Conservation (phyloP, 2,329 filamentous ascomycete genomes). For the Alternaria longipes region DNA sequence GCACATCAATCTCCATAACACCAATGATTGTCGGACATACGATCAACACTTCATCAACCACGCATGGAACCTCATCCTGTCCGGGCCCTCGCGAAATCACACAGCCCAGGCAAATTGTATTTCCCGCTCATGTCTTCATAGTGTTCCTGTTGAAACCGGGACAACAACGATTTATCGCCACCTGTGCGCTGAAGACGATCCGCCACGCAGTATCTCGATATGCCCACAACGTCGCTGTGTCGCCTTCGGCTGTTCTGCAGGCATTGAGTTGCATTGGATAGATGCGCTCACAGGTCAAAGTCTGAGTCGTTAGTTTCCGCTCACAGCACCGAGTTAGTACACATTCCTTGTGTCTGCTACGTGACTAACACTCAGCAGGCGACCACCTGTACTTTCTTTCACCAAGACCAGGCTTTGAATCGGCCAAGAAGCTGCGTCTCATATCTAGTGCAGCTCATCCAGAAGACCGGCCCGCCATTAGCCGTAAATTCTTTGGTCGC, state of each 20-base stretch:
- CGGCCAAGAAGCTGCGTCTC: slow-evolving; percentile 66
- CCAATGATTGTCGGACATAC: slow-evolving; percentile 31
- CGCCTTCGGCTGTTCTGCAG: slow-evolving; percentile 70
- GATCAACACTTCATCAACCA: slow-evolving; percentile 41
- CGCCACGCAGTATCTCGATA: slow-evolving; percentile 71
- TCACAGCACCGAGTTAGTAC: slow-evolving; percentile 58
- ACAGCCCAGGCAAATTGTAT: background rate
- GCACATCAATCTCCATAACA: slow-evolving; percentile 31
- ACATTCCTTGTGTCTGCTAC: background rate
- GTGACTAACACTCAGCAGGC: slow-evolving; percentile 5
- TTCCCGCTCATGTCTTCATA: slow-evolving; percentile 6
- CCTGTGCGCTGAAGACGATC: slow-evolving; percentile 68
- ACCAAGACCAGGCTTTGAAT: slow-evolving; percentile 61
- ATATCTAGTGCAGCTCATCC: slow-evolving; percentile 68
- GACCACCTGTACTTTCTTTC: slow-evolving; percentile 70
- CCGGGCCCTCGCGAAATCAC: slow-evolving; percentile 11
- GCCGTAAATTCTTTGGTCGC: slow-evolving; percentile 30
- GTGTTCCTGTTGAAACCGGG: slow-evolving; percentile 42
- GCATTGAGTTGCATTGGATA: slow-evolving; percentile 71
- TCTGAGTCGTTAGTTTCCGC: slow-evolving; percentile 64
- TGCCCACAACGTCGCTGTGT: slow-evolving; percentile 71
- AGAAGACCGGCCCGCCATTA: slow-evolving; percentile 39
- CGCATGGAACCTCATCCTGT: slow-evolving; percentile 42
- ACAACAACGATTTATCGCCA: slow-evolving; percentile 58
- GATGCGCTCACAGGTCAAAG: slow-evolving; percentile 60